Conservation (phyloP, 345 rosid genomes). For the Acer campestre region DNA sequence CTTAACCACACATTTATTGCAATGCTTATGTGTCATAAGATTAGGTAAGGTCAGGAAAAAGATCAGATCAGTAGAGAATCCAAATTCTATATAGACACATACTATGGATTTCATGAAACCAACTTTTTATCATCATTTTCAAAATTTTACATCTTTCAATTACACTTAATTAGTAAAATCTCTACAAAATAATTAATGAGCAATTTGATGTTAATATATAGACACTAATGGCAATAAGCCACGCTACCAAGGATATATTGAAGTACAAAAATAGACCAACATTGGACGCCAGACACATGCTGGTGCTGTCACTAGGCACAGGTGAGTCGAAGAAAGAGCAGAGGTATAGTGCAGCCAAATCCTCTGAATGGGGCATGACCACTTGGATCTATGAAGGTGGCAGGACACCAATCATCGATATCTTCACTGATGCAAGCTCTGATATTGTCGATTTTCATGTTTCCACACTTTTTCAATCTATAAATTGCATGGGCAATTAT, state of each 20-base stretch:
- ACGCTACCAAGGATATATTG: slow-evolving; percentile 16
- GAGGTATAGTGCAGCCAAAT: slow-evolving; percentile 24
- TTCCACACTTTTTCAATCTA: slow-evolving; percentile 13
- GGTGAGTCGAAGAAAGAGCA: slow-evolving; percentile 27
- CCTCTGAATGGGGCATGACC: slow-evolving; percentile 28
- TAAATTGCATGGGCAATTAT: slow-evolving; percentile 3
- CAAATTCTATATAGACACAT: too few relatives aligned
- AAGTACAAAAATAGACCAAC: background rate
- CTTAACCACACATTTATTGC: too few relatives aligned
- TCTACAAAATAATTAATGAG: background rate
- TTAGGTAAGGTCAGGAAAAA: too few relatives aligned
- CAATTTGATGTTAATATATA: background rate
- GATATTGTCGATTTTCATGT: slow-evolving; percentile 25
- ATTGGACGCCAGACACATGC: slow-evolving; percentile 12
- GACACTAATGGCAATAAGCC: slow-evolving; percentile 22
- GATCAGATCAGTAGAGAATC: too few relatives aligned
- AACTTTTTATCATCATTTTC: too few relatives aligned
- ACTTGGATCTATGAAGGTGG: slow-evolving; percentile 24
- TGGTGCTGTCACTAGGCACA: slow-evolving; percentile 27
- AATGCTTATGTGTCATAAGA: too few relatives aligned
- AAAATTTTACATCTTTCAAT: too few relatives aligned
- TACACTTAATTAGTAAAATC: too few relatives aligned
- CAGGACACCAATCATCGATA: slow-evolving; percentile 19
- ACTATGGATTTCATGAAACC: too few relatives aligned
- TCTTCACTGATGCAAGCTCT: slow-evolving; percentile 14